phyloP scores from a whole-genome alignment of 2,329 filamentous ascomycete species.

The Fusarium newnesense region DNA sequence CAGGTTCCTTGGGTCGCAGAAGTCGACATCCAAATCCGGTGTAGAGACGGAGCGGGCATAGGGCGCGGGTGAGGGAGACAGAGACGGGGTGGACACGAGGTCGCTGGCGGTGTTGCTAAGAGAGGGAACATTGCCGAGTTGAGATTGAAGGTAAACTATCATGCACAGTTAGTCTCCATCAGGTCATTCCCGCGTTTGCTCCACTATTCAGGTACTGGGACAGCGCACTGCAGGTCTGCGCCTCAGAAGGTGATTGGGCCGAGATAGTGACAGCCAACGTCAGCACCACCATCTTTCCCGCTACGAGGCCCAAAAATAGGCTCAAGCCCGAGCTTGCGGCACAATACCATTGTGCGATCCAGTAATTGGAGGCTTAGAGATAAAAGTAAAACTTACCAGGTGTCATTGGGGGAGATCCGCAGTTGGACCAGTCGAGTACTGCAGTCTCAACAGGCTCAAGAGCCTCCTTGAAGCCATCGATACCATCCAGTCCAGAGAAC shows the following conservation, averaged over 20 bases:
- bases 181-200: conserved; percentile 30
- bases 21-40: conserved; percentile 77
- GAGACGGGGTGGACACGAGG: conserved; percentile 80
- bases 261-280: conserved; percentile 31
- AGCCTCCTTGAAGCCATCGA: conserved; percentile 73
- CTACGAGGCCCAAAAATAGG: conserved; percentile 36
- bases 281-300: conserved; percentile 25
- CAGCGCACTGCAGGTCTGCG: conserved; percentile 36
- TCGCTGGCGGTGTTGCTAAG: conserved; percentile 74
- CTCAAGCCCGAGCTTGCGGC: conserved; percentile 23
- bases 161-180: conserved; percentile 50
- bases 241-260: conserved; percentile 29
- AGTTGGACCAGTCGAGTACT: conserved; percentile 80
- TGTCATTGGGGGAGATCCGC: conserved; percentile 85
- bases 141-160: conserved; percentile 62
- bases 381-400: conserved; percentile 74
- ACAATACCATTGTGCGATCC: conserved; percentile 22
- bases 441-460: conserved; percentile 80
- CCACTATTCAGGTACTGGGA: conserved; percentile 38
- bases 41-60: conserved; percentile 75
- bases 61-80: conserved; percentile 87
- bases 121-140: conserved; percentile 64
- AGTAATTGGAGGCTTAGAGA: conserved; percentile 5
- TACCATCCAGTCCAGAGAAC: conserved; percentile 77
- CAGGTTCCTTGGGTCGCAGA: conserved; percentile 91